phyloP scores from a whole-genome alignment of 2,329 filamentous ascomycete species.

The Laburnicola sp. region DNA sequence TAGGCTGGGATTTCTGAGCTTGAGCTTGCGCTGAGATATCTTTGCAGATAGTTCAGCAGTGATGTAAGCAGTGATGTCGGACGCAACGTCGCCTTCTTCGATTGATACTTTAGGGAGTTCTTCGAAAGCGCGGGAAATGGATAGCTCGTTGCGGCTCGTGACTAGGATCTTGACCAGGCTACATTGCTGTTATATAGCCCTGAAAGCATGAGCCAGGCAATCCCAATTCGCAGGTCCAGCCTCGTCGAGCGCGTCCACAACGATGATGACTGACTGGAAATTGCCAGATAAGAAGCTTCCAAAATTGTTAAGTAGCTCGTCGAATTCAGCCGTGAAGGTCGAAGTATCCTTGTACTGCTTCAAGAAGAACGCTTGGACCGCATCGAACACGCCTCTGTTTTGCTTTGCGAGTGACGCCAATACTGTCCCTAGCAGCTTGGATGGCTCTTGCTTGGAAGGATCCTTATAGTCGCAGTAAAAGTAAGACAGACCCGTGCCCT shows the following conservation, averaged over 20 bases:
- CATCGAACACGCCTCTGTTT: background rate
- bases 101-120: background rate
- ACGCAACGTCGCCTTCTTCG: background rate
- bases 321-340: background rate
- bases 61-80: background rate
- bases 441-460: slow-evolving; percentile 4
- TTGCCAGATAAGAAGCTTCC: background rate
- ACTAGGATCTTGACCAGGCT: background rate
- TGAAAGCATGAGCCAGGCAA: background rate
- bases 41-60: background rate
- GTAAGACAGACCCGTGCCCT: background rate
- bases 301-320: background rate
- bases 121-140: background rate
- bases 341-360: slow-evolving; percentile 3
- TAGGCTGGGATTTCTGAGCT: background rate
- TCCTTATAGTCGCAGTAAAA: background rate
- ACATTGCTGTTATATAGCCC: background rate
- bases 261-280: background rate
- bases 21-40: background rate
- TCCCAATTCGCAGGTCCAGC: background rate
- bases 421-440: background rate
- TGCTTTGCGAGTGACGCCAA: background rate
- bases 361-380: background rate
- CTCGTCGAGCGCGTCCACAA: background rate
- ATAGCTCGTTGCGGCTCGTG: background rate